Conservation (phyloP, 2,329 filamentous ascomycete species). For the Apiospora phragmitis region DNA sequence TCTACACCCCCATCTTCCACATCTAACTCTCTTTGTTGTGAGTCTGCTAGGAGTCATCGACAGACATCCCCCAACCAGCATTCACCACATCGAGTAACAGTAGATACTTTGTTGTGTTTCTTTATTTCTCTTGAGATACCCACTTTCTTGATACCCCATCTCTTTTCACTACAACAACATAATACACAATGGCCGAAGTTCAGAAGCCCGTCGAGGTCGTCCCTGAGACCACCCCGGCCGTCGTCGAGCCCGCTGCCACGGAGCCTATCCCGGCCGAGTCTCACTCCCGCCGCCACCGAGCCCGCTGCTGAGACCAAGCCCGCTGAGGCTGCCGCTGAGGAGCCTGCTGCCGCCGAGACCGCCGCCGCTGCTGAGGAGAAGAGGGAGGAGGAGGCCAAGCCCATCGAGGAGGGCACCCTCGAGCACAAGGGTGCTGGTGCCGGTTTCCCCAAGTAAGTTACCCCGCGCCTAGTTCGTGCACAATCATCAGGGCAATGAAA, state of each 20-base stretch:
- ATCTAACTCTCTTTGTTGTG: conserved; percentile 19
- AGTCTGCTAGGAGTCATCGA: conserved; percentile 10
- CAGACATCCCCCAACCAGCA: conserved; percentile 1
- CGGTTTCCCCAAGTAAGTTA: conserved; percentile 78
- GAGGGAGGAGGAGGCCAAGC: conserved; percentile 58
- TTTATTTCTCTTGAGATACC: conserved; percentile 49
- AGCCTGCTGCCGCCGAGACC: conserved; percentile 33
- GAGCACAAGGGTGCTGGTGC: conserved; percentile 88
- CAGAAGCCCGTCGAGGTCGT: conserved; percentile 64
- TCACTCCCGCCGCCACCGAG: conserved; percentile 39
- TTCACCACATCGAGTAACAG: conserved; percentile 11
- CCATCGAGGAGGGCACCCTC: conserved; percentile 79
- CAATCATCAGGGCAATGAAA: neutral
- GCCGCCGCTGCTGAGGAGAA: conserved; percentile 40
- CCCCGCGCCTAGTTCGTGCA: neutral
- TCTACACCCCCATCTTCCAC: conserved; percentile 20
- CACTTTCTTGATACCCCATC: conserved; percentile 40
- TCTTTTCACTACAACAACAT: conserved; percentile 31
- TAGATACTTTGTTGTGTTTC: conserved; percentile 10
- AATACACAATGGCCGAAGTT: conserved; percentile 69
- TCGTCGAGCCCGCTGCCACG: conserved; percentile 33
- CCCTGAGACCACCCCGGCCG: conserved; percentile 48
- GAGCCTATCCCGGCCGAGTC: conserved; percentile 24
- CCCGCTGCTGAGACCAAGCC: conserved; percentile 34
- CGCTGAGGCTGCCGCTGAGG: conserved; percentile 39